Percentiles rank a stretch among this genome's conserved stretches.
phyloP scores from a whole-genome alignment of 164 flowering plant species.

The Warburgia ugandensis region DNA sequence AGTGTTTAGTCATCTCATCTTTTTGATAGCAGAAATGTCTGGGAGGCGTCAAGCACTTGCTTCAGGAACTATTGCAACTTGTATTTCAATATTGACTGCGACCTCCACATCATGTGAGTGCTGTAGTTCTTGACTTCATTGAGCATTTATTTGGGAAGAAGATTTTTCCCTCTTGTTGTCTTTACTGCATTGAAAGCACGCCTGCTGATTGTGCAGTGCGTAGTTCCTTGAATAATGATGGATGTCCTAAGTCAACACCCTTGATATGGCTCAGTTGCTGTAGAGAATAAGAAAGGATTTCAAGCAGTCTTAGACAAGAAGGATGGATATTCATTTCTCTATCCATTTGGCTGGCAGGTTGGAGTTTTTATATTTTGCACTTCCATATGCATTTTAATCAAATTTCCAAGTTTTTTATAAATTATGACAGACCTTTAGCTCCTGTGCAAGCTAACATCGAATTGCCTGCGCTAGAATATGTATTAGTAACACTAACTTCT shows the following conservation, averaged over 20 bases:
- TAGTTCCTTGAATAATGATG: conserved; percentile 31
- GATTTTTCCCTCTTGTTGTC: no score
- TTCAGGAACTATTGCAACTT: conserved; percentile 37
- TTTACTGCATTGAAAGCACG: conserved; percentile 30
- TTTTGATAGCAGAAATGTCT: conserved; percentile 31
- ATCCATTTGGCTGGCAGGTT: conserved; percentile 99
- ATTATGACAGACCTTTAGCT: no score
- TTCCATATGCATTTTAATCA: not conserved
- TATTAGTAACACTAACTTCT: no score
- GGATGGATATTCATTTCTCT: conserved; percentile 70
- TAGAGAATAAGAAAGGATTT: conserved; percentile 81
- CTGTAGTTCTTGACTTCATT: not conserved
- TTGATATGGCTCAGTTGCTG: conserved; percentile 96
- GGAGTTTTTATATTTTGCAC: not conserved
- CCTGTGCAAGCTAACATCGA: no score
- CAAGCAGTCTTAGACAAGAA: conserved; percentile 62
- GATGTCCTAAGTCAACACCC: conserved; percentile 60
- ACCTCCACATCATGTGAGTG: conserved; percentile 47
- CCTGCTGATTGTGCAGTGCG: conserved; percentile 42
- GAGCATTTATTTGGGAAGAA: no score
- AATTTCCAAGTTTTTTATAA: no score
- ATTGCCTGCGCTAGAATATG: no score
- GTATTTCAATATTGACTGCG: conserved; percentile 33
- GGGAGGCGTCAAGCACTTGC: conserved; percentile 61
- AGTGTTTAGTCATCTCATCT: not conserved